Base-by-base conservation (phyloP, 1,284 basidiomycete species). In the Blastosporella zonata region DNA sequence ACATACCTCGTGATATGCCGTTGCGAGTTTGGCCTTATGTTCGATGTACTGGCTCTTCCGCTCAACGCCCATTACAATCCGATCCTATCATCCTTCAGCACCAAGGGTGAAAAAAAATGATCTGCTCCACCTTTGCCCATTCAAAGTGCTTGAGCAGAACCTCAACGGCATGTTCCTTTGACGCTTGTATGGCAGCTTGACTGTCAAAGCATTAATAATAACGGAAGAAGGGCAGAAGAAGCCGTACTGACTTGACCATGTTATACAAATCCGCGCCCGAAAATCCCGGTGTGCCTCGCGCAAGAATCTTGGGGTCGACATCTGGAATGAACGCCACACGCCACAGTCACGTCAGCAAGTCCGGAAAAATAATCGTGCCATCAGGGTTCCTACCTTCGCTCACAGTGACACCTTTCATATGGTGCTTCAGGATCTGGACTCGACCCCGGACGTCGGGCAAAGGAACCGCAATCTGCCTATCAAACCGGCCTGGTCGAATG, bases 11-110 rank as follows among this genome's bases (percentile, higher is more conserved):
- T 97, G 95, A 70, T 96, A 97, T 5, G 95, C 95, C 0, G 94
- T 97, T 49, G 90, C 82, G 54, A 83, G 72, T 67, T 93, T 96
- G 27, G 80, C 83, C 65, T 93, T 87, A 20, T 87, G 84, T 55
- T 90, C 87, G 50, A 96, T 90, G 63, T 84, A 93, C 41, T 87
- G 84, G 52, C 88, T 93, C 71, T 84, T 88, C 55, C 94, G 78
- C 67, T 97, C 94, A 20, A 90, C 90, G 40, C 95, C 94, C 92
- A 97, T 94, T 56, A 96, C 71, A 57, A 97, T 96, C 45, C 92
- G 87, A 67, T 95, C 92, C 87, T 87, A n/a, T n/a, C 17, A 27
- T 15, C 13, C 10, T 37, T 35, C 18, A 45, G 25, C 42, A n/a
- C 36, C 20, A 0, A 2, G n/a, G 3, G n/a, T n/a, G 29, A 43